Evolutionary conservation across 164 flowering plant genomes (phyloP).

Genomic region (grape (Vitis vinifera)): ASM3070453v1 NC_081812.1:14468001-14468500

Average conservation of each 20-base stretch:
- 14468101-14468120: conserved; percentile 88
- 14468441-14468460: conserved; percentile 59
- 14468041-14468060: background rate
- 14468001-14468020: background rate
- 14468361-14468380: conserved; percentile 81
- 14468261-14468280: conserved; percentile 72
- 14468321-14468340: conserved; percentile 64
- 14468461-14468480: conserved; percentile 79
- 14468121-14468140: conserved; percentile 64
- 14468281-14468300: conserved; percentile 69
- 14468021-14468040: background rate
- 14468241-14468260: conserved; percentile 75
- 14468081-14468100: conserved; percentile 69
- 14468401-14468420: conserved; percentile 57
- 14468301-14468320: conserved; percentile 66
- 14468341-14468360: conserved; percentile 57
- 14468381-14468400: conserved; percentile 66
- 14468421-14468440: conserved; percentile 80
- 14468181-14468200: conserved; percentile 66
- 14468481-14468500: conserved; percentile 33
- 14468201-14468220: conserved; percentile 70
- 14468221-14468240: conserved; percentile 56
- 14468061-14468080: too few relatives aligned
- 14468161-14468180: conserved; percentile 66
- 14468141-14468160: conserved; percentile 80